Evolutionary conservation across 495 filamentous ascomycete genomes (phyloP), one percentile per base, ranked within the genome.

Genomic region (Cryomyces minteri): DNA sequence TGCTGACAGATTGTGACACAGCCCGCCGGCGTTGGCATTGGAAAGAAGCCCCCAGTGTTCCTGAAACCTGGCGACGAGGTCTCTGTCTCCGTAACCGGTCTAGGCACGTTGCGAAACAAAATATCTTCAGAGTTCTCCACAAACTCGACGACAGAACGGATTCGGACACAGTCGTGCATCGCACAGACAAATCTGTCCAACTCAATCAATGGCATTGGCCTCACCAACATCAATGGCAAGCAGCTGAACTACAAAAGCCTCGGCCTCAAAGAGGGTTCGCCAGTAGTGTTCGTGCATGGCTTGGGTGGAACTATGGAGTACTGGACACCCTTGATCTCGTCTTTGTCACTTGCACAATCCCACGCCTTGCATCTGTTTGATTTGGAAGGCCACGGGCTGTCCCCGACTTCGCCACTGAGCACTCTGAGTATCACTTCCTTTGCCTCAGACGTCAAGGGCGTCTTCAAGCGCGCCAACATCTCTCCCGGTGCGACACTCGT

Each of bases 381-480:
- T 50, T 59, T 76, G 2, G 72, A 76, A 52, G 72, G 72, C 5
- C 72, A 72, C 49, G 72, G 71, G 2, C 52, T 68, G 12, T 67
- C 65, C 34, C 60, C 71, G 10, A 64, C 72, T 4, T 55, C 61
- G 32, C 59, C 69, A 30, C 48, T 60, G 33, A 62, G 58, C 47
- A 47, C 54, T 11, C 44, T 66, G 32, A 61, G 51, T 43, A 58
- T 73, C 31, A 38, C 61, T 6, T 68, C 64, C 40, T 66, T 67
- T 47, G 62, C 62, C 0, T 43, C 53, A 2, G 69, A 74, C 47
- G 58, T 74, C 14, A 42, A 57, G 9, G 54, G 56, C 7, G 40
- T 76, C n/a, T 57, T 65, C 44, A 25, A 48, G 41, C 45, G 55
- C 48, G 47, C 49, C 43, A 48, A 48, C 5, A 12, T 60, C 38